Evolutionary conservation across 306 rosid species (phyloP).

Genomic region (Pueraria montana): DNA sequence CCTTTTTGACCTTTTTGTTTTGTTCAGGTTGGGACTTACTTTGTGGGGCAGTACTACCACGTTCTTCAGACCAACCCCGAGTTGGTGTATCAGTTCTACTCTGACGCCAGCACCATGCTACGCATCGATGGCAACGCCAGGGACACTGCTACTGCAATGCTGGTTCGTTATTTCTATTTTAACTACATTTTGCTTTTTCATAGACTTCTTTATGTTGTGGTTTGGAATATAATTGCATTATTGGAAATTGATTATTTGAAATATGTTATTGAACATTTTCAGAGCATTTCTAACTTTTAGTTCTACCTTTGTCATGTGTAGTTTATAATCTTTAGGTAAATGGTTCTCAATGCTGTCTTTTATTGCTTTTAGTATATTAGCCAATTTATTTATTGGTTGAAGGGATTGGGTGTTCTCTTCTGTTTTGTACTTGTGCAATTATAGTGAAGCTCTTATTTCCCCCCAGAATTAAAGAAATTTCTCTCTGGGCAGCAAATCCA

Average conservation of each 20-base stretch:
- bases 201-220: neutral
- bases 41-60: conserved; percentile 90
- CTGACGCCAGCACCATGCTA: conserved; percentile 83
- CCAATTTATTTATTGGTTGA: neutral
- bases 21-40: conserved; percentile 84
- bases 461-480: conserved; percentile 47
- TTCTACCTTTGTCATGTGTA: neutral
- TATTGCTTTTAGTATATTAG: neutral
- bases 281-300: neutral
- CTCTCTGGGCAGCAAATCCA: conserved; percentile 83
- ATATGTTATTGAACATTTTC: neutral
- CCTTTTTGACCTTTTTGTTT: neutral
- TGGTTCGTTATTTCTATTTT: conserved; percentile 52
- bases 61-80: conserved; percentile 81
- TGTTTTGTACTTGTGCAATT: conserved; percentile 42
- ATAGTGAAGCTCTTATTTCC: conserved; percentile 39
- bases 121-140: conserved; percentile 73
- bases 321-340: neutral
- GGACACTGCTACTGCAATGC: conserved; percentile 79
- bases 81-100: conserved; percentile 81
- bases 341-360: neutral
- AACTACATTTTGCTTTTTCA: neutral
- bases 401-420: neutral
- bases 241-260: neutral
- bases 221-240: neutral